These are phyloP conservation scores for Thielaviopsis ethacetica DNA, from an alignment of 2,329 filamentous ascomycete genomes.

Conservation along the genomic window DNA sequence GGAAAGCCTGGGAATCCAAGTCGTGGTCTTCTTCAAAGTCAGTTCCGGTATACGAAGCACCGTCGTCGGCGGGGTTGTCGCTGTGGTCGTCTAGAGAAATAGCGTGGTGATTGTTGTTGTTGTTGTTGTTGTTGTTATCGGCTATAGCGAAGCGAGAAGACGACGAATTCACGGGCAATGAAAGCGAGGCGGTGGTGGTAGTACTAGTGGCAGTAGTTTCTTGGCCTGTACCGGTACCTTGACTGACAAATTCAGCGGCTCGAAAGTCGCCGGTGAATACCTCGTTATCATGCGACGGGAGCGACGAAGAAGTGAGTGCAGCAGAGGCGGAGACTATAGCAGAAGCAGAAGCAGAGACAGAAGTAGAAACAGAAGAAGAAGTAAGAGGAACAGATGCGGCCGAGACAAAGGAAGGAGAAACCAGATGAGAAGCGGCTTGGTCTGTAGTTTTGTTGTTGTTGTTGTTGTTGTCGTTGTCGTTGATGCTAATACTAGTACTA, in stretches of 20 bases:
- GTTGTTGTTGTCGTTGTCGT: neutral
- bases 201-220: too few relatives aligned
- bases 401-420: neutral
- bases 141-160: neutral
- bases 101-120: neutral
- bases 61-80: neutral
- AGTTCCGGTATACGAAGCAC: neutral
- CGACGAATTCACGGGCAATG: neutral
- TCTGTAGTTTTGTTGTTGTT: neutral
- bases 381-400: neutral
- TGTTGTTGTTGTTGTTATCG: neutral
- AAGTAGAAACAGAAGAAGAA: neutral
- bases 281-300: conserved; percentile 7
- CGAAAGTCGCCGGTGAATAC: conserved; percentile 8
- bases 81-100: neutral
- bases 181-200: neutral
- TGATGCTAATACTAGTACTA: neutral
- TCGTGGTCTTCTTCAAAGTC: conserved; percentile 5
- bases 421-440: neutral
- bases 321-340: neutral
- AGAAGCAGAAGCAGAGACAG: neutral
- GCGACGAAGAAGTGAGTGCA: conserved; percentile 5
- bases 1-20: neutral
- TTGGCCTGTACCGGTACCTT: neutral
- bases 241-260: neutral